phyloP scores from a whole-genome alignment of 208 protist species.

The Trichomonas vaginalis region DNA sequence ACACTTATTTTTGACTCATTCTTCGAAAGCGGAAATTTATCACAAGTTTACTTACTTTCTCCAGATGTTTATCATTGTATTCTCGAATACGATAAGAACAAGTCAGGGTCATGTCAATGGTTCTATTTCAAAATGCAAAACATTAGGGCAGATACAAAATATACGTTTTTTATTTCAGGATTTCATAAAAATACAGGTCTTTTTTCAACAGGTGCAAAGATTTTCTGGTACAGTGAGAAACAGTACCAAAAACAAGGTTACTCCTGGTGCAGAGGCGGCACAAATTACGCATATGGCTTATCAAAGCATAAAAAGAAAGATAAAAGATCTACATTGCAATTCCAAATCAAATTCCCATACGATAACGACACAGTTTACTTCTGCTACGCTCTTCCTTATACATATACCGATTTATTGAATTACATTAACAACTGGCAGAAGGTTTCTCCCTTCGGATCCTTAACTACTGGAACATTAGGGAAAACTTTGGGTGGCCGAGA shows the following conservation, averaged over 20 bases:
- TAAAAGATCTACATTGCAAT: slow-evolving; percentile 53
- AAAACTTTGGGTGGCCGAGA: not conserved
- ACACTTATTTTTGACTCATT: not conserved
- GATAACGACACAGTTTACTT: slow-evolving; percentile 21
- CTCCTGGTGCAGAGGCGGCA: not conserved
- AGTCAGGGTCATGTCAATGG: not conserved
- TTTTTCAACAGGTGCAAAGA: not conserved
- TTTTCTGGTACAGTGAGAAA: slow-evolving; percentile 5
- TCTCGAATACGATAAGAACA: not conserved
- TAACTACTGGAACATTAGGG: not conserved
- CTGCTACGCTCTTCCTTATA: not conserved
- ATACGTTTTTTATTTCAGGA: slow-evolving; percentile 1
- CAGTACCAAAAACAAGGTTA: not conserved
- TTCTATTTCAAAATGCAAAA: slow-evolving; percentile 5
- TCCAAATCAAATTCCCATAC: slow-evolving; percentile 56
- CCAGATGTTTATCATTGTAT: not conserved
- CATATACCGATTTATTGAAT: not conserved
- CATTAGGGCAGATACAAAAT: not conserved
- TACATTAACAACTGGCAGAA: not conserved
- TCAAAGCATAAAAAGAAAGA: not conserved
- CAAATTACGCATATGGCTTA: not conserved
- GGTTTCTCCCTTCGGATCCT: not conserved
- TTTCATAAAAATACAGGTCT: not conserved
- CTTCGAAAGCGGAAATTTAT: not conserved
- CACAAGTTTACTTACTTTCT: not conserved